Percentiles rank a stretch among this genome's conserved stretches.
Evolutionary conservation across 2,329 filamentous ascomycete species (phyloP).

Genomic region (Alternaria hordeiaustralica): DNA sequence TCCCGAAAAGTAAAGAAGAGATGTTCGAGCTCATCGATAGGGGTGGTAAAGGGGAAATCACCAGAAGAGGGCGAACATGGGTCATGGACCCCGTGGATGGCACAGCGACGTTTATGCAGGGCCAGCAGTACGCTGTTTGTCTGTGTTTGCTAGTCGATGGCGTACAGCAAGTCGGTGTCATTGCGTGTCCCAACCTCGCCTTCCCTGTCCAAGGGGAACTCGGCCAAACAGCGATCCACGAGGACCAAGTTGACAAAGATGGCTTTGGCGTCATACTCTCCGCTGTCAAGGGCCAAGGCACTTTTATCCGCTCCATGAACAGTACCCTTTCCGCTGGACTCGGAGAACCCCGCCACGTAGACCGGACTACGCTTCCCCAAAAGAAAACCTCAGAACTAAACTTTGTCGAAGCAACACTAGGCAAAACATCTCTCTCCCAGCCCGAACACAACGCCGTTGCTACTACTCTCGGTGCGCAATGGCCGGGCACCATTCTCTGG

Average conservation of each 20-base stretch:
- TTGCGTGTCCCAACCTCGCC: slow-evolving; percentile 68
- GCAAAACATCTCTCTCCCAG: slow-evolving; percentile 48
- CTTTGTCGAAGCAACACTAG: slow-evolving; percentile 56
- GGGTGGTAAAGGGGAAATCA: slow-evolving; percentile 61
- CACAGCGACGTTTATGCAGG: slow-evolving; percentile 66
- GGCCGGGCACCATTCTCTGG: slow-evolving; percentile 60
- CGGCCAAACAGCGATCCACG: slow-evolving; percentile 31
- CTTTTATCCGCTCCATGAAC: slow-evolving; percentile 50
- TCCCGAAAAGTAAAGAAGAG: slow-evolving; percentile 57
- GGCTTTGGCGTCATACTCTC: slow-evolving; percentile 55
- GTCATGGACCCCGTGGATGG: slow-evolving; percentile 71
- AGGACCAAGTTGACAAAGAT: slow-evolving; percentile 51
- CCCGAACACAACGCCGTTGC: slow-evolving; percentile 48
- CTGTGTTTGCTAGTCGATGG: slow-evolving; percentile 65
- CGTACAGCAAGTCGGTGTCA: slow-evolving; percentile 62
- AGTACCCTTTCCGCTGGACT: slow-evolving; percentile 29
- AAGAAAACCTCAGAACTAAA: slow-evolving; percentile 45
- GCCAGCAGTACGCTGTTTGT: slow-evolving; percentile 69
- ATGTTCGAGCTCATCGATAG: slow-evolving; percentile 69
- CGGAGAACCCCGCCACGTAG: slow-evolving; percentile 41
- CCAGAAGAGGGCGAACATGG: slow-evolving; percentile 60
- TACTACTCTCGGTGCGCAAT: slow-evolving; percentile 48
- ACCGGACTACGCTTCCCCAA: slow-evolving; percentile 17
- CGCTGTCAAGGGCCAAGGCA: slow-evolving; percentile 56
- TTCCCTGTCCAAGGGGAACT: slow-evolving; percentile 39